phyloP scores from a whole-genome alignment of 768 basidiomycete species.

The Leccinum barrowsii region DNA sequence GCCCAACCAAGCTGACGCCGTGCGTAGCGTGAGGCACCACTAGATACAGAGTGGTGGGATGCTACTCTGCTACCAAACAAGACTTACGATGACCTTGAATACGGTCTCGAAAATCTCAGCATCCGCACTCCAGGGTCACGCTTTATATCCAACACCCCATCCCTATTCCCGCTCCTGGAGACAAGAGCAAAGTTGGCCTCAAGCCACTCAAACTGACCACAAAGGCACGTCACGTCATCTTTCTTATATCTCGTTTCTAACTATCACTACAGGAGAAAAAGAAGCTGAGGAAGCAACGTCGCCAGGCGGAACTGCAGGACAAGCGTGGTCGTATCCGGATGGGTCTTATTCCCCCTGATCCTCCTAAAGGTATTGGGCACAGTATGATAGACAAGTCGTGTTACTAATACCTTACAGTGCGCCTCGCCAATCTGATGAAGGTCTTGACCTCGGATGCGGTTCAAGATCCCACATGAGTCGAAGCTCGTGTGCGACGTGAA shows the following conservation, averaged over 20 bases:
- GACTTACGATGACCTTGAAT: constrained; percentile 70
- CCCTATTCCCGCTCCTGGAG: constrained; percentile 86
- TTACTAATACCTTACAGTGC: constrained; percentile 49
- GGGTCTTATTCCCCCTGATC: constrained; percentile 92
- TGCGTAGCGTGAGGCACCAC: constrained; percentile 77
- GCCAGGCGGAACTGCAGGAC: constrained; percentile 88
- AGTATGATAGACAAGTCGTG: no score
- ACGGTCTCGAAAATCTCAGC: constrained; percentile 55
- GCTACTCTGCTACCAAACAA: constrained; percentile 76
- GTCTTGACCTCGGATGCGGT: constrained; percentile 95
- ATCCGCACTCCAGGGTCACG: constrained; percentile 66
- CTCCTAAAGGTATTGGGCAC: constrained; percentile 74
- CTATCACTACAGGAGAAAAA: constrained; percentile 69
- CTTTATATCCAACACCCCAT: constrained; percentile 97
- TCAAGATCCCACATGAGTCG: constrained; percentile 95
- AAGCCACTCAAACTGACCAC: constrained; percentile 91
- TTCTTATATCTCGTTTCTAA: neutral
- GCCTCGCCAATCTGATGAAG: constrained; percentile 94
- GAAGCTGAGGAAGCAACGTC: constrained; percentile 90
- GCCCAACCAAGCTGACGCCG: neutral
- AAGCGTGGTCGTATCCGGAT: constrained; percentile 92
- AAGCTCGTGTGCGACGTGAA: constrained; percentile 91
- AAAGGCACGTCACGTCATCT: constrained; percentile 46
- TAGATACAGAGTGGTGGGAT: constrained; percentile 98
- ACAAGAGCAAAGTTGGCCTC: constrained; percentile 72